Conservation (phyloP, 2,329 filamentous ascomycete genomes). For the Clonostachys solani region DNA sequence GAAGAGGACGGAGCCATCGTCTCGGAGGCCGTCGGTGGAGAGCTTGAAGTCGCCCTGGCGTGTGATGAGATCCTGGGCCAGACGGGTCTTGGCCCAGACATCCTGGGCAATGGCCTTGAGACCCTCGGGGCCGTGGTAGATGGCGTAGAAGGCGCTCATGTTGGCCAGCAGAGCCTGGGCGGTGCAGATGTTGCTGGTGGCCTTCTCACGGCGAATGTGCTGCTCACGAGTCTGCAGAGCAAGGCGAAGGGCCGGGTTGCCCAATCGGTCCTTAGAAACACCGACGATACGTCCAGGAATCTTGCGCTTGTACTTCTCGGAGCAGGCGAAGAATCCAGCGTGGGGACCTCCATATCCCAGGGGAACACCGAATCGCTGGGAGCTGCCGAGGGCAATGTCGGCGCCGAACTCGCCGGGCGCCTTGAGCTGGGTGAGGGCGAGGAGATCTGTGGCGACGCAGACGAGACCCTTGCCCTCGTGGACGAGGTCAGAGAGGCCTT, state of each 20-base stretch:
- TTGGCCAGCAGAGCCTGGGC: conserved; percentile 92
- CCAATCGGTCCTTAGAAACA: conserved; percentile 84
- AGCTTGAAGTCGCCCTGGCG: conserved; percentile 58
- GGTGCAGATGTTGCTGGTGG: conserved; percentile 96
- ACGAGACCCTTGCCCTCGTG: conserved; percentile 77
- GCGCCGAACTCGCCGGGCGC: conserved; percentile 93
- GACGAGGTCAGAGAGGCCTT: conserved; percentile 67
- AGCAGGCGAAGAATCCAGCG: conserved; percentile 91
- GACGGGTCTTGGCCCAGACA: conserved; percentile 55
- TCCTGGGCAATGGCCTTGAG: conserved; percentile 80
- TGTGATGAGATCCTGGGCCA: conserved; percentile 38
- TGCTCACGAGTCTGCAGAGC: conserved; percentile 76
- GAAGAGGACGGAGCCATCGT: conserved; percentile 60
- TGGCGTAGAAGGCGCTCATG: conserved; percentile 91
- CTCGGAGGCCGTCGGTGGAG: conserved; percentile 49
- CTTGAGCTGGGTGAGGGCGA: conserved; percentile 81
- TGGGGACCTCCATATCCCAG: conserved; percentile 94
- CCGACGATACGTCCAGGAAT: conserved; percentile 89
- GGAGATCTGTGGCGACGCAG: conserved; percentile 82
- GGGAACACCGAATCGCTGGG: conserved; percentile 88
- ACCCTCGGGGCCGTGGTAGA: conserved; percentile 87
- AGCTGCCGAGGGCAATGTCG: conserved; percentile 90
- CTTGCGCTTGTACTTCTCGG: conserved; percentile 89
- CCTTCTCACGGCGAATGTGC: conserved; percentile 94
- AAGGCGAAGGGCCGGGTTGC: conserved; percentile 74